Percentiles rank a stretch among this genome's conserved stretches.
These are phyloP conservation scores for Monilinia aucupariae DNA, from an alignment of 2,329 filamentous ascomycete genomes.

Conservation along the genomic window DNA sequence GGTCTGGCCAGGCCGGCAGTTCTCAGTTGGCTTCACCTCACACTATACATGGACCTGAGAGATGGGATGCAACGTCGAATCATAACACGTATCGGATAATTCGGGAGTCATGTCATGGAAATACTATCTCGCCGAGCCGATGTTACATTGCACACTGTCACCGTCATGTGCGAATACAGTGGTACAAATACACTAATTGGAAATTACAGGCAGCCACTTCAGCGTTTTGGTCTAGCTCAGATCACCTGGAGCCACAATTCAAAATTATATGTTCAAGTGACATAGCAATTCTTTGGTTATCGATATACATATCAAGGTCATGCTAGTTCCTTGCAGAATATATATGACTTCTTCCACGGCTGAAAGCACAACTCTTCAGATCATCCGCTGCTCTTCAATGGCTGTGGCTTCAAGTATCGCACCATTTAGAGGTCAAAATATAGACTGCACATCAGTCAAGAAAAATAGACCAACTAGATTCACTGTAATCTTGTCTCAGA, in stretches of 20 bases:
- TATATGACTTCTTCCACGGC: background rate
- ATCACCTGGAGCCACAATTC: background rate
- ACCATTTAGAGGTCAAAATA: background rate
- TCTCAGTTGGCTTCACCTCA: background rate
- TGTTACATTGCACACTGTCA: background rate
- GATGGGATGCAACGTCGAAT: background rate
- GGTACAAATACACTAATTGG: background rate
- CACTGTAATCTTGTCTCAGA: background rate
- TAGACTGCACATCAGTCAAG: background rate
- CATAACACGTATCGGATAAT: background rate
- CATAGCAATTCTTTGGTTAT: background rate
- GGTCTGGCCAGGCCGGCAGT: background rate
- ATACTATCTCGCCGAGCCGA: background rate
- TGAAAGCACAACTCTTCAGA: background rate
- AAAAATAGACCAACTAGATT: background rate
- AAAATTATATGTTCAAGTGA: background rate
- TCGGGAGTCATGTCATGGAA: background rate
- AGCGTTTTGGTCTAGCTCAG: background rate
- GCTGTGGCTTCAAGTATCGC: background rate
- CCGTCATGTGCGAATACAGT: conserved; percentile 4
- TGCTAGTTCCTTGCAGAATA: background rate
- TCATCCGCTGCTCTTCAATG: background rate
- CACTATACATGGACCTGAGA: background rate
- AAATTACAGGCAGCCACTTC: background rate
- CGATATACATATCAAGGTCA: background rate